phyloP scores from a whole-genome alignment of 345 rosid genomes.

The Raphanus sativus region DNA sequence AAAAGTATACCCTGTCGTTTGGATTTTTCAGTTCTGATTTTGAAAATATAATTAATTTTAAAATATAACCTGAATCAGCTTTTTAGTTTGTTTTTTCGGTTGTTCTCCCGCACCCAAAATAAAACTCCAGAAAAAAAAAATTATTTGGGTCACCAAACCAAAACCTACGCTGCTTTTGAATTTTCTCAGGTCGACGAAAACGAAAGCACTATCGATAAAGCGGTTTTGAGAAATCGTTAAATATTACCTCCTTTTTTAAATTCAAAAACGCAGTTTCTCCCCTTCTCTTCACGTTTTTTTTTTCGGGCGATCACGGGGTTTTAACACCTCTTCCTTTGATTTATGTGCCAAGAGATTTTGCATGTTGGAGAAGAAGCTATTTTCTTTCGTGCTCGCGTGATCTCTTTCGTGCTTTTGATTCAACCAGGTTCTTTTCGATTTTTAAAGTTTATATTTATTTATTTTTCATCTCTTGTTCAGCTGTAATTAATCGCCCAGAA shows the following conservation, averaged over 20 bases:
- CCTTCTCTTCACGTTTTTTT: conserved; percentile 16
- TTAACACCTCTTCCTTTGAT: conserved; percentile 1
- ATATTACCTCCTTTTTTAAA: background rate
- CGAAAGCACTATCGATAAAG: background rate
- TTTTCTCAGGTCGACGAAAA: conserved; percentile 7
- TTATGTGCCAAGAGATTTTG: background rate
- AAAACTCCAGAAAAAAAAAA: conserved; percentile 6
- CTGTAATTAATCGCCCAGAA: background rate
- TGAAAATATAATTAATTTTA: background rate
- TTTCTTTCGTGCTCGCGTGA: conserved; percentile 32
- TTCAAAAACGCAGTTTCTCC: background rate
- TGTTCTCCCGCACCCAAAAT: conserved; percentile 9
- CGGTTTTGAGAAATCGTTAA: conserved; percentile 5
- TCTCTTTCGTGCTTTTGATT: conserved; percentile 27
- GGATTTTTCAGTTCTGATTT: background rate
- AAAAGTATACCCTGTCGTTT: background rate
- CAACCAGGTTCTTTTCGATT: conserved; percentile 34
- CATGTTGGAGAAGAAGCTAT: background rate
- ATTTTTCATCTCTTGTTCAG: background rate
- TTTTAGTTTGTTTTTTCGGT: background rate
- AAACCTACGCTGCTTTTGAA: conserved; percentile 24
- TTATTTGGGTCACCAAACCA: conserved; percentile 13
- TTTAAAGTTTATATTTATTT: background rate
- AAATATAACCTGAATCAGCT: background rate
- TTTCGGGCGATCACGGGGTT: conserved; percentile 34